Conservation (phyloP, 345 rosid genomes). For the Cochlearia excelsa region DNA sequence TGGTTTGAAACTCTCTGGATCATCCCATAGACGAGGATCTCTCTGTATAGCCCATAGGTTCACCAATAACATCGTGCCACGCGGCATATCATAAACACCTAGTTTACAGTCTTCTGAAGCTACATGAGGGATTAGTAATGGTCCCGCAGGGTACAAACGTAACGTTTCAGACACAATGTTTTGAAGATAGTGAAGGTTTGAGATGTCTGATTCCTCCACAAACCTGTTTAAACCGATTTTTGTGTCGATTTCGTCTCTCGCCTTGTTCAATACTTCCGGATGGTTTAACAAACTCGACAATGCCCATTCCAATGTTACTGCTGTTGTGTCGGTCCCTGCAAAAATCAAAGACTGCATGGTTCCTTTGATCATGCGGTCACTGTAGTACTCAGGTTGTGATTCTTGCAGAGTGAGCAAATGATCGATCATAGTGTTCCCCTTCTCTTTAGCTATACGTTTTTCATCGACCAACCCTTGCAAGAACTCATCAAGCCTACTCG, state of each 20-base stretch:
- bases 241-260: conserved; percentile 15
- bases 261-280: conserved; percentile 30
- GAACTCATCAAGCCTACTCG: conserved; percentile 35
- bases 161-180: conserved; percentile 40
- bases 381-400: conserved; percentile 44
- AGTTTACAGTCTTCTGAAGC: conserved; percentile 34
- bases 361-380: conserved; percentile 49
- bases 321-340: background rate
- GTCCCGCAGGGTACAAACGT: conserved; percentile 36
- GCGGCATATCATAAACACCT: background rate
- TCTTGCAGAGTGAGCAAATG: conserved; percentile 51
- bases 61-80: background rate
- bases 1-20: conserved; percentile 26
- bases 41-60: conserved; percentile 21
- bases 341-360: conserved; percentile 9
- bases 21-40: conserved; percentile 33
- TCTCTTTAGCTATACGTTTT: conserved; percentile 24
- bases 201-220: conserved; percentile 33
- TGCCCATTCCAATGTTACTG: conserved; percentile 19
- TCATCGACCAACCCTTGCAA: conserved; percentile 52
- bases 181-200: conserved; percentile 40
- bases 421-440: conserved; percentile 39
- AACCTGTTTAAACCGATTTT: background rate
- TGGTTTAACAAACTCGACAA: background rate
- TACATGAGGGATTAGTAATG: conserved; percentile 36